phyloP scores from a whole-genome alignment of 352 stramenopile genomes.

The Pythium grandisporangium region DNA sequence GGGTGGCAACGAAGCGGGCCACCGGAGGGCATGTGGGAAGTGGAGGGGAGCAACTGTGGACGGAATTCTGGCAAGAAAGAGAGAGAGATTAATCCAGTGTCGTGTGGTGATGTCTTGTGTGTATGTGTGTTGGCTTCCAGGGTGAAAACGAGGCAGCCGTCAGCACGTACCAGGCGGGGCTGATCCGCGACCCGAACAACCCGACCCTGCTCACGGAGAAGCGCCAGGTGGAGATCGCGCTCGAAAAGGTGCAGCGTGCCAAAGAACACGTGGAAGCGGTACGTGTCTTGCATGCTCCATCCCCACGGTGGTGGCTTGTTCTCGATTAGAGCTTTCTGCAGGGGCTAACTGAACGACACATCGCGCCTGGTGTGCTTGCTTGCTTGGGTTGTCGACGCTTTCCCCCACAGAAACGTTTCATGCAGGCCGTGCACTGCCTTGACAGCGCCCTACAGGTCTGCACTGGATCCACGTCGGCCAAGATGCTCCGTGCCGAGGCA shows the following conservation, averaged over 20 bases:
- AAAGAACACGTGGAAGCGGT: constrained; percentile 62
- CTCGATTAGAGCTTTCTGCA: neutral
- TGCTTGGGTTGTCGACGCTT: too few species aligned
- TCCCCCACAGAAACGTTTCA: constrained; percentile 51
- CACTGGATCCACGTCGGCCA: constrained; percentile 57
- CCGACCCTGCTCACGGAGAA: constrained; percentile 64
- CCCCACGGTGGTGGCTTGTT: neutral
- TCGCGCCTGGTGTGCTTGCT: neutral
- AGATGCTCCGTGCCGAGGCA: constrained; percentile 56
- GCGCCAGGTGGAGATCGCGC: constrained; percentile 68
- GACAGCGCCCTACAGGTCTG: constrained; percentile 65
- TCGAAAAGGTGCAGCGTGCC: constrained; percentile 68
- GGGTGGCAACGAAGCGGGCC: neutral
- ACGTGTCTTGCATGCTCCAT: constrained; percentile 3
- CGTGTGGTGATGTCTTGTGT: too few species aligned
- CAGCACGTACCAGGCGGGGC: constrained; percentile 67
- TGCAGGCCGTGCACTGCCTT: constrained; percentile 62
- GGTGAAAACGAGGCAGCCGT: constrained; percentile 57
- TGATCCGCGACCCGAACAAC: constrained; percentile 76
- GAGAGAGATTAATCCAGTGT: too few species aligned
- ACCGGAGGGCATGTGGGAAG: neutral
- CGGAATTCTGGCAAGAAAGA: too few species aligned
- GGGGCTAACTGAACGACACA: constrained; percentile 1
- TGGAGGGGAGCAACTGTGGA: neutral
- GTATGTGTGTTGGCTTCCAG: constrained; percentile 22